phyloP scores from a whole-genome alignment of 805 yeast species.

The Kluyveromyces wickerhamii region DNA sequence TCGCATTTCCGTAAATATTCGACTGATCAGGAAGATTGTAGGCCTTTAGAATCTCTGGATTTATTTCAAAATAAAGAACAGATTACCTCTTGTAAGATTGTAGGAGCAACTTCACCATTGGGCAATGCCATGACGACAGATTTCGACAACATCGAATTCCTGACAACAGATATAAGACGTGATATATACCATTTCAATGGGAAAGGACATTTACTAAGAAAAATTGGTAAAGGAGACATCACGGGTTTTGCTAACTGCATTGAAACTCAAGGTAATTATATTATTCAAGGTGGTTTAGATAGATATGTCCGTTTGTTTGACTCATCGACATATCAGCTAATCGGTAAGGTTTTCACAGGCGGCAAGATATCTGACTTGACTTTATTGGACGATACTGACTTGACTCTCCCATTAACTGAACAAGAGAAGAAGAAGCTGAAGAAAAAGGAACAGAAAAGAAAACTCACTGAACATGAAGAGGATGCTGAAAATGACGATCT shows the following conservation, averaged over 20 bases:
- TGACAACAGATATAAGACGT: slow-evolving; percentile 67
- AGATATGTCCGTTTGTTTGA: slow-evolving; percentile 78
- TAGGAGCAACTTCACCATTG: slow-evolving; percentile 6
- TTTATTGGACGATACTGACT: slow-evolving; percentile 29
- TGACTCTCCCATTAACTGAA: slow-evolving; percentile 28
- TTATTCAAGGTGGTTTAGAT: slow-evolving; percentile 81
- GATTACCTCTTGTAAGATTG: slow-evolving; percentile 15
- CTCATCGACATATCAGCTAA: slow-evolving; percentile 43
- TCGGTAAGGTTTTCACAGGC: slow-evolving; percentile 68
- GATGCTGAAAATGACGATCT: slow-evolving; percentile 29
- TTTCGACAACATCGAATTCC: slow-evolving; percentile 34
- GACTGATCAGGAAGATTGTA: slow-evolving; percentile 48
- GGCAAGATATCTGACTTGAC: slow-evolving; percentile 42
- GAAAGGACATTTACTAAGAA: slow-evolving; percentile 52
- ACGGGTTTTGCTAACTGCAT: slow-evolving; percentile 39
- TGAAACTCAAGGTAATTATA: slow-evolving; percentile 29
- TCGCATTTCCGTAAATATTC: slow-evolving; percentile 64
- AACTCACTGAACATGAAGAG: slow-evolving; percentile 28
- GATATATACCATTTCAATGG: slow-evolving; percentile 51
- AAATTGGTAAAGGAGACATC: slow-evolving; percentile 71
- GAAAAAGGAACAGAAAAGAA: slow-evolving; percentile 30
- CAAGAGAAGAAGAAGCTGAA: slow-evolving; percentile 27
- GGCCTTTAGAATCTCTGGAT: slow-evolving; percentile 44
- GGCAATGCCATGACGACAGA: slow-evolving; percentile 17
- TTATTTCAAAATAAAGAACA: slow-evolving; percentile 25